phyloP scores from a whole-genome alignment of 1,139 yeast species.

The Yamadazyma spencermartinsiae region DNA sequence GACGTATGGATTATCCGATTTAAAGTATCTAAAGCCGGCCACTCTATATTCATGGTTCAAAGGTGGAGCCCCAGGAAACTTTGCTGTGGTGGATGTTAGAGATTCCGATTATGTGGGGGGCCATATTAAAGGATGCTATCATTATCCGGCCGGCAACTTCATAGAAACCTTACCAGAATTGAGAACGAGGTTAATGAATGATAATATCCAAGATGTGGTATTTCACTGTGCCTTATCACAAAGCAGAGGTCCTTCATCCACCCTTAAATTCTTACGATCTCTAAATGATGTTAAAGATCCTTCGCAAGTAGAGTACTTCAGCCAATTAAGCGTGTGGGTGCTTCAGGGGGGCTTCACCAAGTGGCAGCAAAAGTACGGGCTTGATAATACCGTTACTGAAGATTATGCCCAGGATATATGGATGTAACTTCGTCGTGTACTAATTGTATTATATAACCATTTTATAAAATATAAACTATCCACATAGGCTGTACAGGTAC shows the following conservation, averaged over 20 bases:
- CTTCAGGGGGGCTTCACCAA: constrained; percentile 79
- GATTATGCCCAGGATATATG: constrained; percentile 61
- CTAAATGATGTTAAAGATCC: constrained; percentile 39
- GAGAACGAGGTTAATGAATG: constrained; percentile 30
- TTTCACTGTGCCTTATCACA: constrained; percentile 92
- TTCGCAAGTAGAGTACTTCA: constrained; percentile 23
- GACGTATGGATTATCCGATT: constrained; percentile 21
- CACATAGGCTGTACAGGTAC: constrained; percentile 9
- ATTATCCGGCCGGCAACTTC: constrained; percentile 61
- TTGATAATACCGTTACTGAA: constrained; percentile 66
- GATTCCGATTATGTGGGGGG: constrained; percentile 74
- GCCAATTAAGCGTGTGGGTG: constrained; percentile 60
- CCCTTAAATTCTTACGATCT: constrained; percentile 62
- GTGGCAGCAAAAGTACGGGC: constrained; percentile 80
- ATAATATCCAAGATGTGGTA: constrained; percentile 54
- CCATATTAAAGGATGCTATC: constrained; percentile 63
- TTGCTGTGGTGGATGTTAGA: constrained; percentile 81
- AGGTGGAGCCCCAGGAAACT: constrained; percentile 42
- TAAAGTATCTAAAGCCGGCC: constrained; percentile 46
- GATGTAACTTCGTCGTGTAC: too few species aligned
- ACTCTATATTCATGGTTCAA: constrained; percentile 48
- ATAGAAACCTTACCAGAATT: constrained; percentile 43
- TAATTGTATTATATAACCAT: too few species aligned
- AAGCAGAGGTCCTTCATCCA: constrained; percentile 86
- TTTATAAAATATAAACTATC: too few species aligned